Conservation (phyloP, 129 eudicot species). For the Escallonia herrerae region DNA sequence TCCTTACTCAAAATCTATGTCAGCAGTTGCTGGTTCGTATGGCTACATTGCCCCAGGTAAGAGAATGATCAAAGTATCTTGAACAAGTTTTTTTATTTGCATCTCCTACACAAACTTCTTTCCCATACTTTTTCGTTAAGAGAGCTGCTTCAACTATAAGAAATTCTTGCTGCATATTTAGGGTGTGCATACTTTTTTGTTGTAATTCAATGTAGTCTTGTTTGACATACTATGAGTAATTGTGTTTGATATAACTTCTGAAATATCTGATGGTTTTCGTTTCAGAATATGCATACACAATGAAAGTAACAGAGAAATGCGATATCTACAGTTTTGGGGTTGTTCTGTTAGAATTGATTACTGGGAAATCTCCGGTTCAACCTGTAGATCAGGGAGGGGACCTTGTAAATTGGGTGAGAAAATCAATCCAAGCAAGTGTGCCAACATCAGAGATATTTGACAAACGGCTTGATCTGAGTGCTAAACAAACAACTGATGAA, state of each 20-base stretch:
- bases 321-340: conserved; percentile 92
- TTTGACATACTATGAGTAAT: not conserved
- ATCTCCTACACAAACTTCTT: not conserved
- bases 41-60: conserved; percentile 98
- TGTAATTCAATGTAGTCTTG: not conserved
- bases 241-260: not conserved
- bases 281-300: conserved; percentile 92
- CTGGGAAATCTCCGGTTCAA: conserved; percentile 85
- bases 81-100: not conserved
- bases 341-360: conserved; percentile 71
- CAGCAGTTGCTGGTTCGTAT: conserved; percentile 93
- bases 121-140: no score
- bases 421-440: conserved; percentile 32
- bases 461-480: conserved; percentile 59
- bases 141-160: no score
- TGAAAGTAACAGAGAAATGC: conserved; percentile 92
- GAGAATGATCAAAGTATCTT: not conserved
- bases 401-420: conserved; percentile 72
- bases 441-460: conserved; percentile 42
- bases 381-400: conserved; percentile 88
- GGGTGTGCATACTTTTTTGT: no score
- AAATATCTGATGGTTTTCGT: conserved; percentile 8
- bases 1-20: conserved; percentile 71
- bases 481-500: conserved; percentile 41
- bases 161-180: no score